These are phyloP conservation scores for Kingdonia uniflora DNA, from an alignment of 164 flowering plant species.

Conservation along the genomic window DNA sequence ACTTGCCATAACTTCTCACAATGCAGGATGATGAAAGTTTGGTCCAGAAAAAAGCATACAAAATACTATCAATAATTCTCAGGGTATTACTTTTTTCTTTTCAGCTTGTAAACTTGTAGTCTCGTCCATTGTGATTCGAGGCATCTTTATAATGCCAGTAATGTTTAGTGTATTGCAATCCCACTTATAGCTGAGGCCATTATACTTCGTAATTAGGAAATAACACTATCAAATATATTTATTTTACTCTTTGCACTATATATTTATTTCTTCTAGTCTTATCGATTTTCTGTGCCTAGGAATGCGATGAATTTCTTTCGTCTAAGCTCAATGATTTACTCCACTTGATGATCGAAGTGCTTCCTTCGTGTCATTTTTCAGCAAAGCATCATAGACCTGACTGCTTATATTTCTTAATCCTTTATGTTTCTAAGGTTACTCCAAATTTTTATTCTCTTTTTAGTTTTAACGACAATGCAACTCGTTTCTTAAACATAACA, in stretches of 20 bases:
- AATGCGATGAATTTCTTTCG: slow-evolving; percentile 38
- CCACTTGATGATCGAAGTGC: slow-evolving; percentile 56
- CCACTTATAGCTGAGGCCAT: no score
- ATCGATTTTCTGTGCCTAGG: slow-evolving; percentile 30
- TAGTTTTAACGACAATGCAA: no score
- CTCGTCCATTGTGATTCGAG: no score
- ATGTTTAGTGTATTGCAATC: no score
- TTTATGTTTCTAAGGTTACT: slow-evolving; percentile 57
- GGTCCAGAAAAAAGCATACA: slow-evolving; percentile 92
- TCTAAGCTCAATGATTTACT: slow-evolving; percentile 52
- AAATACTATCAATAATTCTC: slow-evolving; percentile 69
- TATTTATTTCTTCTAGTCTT: slow-evolving; percentile 5
- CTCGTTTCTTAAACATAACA: no score
- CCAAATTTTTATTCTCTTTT: no score
- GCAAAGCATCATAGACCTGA: slow-evolving; percentile 90
- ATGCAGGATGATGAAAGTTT: slow-evolving; percentile 66
- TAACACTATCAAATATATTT: background rate
- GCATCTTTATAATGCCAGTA: no score
- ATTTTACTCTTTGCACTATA: background rate
- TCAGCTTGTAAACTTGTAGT: background rate
- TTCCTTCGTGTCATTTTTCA: slow-evolving; percentile 77
- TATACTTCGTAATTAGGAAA: no score
- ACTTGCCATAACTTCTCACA: background rate
- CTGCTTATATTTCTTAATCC: slow-evolving; percentile 63
- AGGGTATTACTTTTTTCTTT: slow-evolving; percentile 31